Conservation (phyloP, 768 basidiomycete species). For the Mycena alexandri region DNA sequence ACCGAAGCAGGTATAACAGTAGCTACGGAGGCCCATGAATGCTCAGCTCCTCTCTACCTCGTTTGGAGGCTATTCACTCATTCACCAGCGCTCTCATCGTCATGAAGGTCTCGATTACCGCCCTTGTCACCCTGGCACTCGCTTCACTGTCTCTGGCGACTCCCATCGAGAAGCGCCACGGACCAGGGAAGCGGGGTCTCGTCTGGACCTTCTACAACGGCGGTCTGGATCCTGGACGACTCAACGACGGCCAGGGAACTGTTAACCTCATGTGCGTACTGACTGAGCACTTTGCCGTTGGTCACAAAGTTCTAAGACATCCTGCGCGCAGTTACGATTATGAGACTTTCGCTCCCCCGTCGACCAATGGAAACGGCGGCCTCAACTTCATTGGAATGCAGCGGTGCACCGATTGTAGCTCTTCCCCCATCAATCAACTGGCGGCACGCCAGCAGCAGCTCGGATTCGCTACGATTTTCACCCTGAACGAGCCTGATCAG, state of each 20-base stretch:
- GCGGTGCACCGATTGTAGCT: constrained; percentile 50
- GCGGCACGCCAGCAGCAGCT: constrained; percentile 46
- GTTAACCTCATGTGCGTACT: constrained; percentile 28
- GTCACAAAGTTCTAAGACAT: neutral
- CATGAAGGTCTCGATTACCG: constrained; percentile 21
- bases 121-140: constrained; percentile 20
- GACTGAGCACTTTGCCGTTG: too few relatives aligned
- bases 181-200: constrained; percentile 29
- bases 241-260: constrained; percentile 23
- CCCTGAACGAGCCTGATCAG: constrained; percentile 52
- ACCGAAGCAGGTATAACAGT: too few relatives aligned
- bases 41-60: too few relatives aligned
- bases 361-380: constrained; percentile 51
- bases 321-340: constrained; percentile 52
- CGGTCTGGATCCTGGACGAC: constrained; percentile 14
- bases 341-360: constrained; percentile 50
- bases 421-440: constrained; percentile 49
- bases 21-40: too few relatives aligned
- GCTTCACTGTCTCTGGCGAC: constrained; percentile 4
- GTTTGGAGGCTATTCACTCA: too few relatives aligned
- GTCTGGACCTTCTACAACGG: constrained; percentile 30
- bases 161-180: constrained; percentile 7
- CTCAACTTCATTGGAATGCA: constrained; percentile 55
- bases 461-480: constrained; percentile 26
- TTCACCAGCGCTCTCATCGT: too few relatives aligned